Evolutionary conservation across 129 eudicot genomes (phyloP), one percentile per base, ranked within the genome.

Genomic region (Artemisia tridentata): DNA sequence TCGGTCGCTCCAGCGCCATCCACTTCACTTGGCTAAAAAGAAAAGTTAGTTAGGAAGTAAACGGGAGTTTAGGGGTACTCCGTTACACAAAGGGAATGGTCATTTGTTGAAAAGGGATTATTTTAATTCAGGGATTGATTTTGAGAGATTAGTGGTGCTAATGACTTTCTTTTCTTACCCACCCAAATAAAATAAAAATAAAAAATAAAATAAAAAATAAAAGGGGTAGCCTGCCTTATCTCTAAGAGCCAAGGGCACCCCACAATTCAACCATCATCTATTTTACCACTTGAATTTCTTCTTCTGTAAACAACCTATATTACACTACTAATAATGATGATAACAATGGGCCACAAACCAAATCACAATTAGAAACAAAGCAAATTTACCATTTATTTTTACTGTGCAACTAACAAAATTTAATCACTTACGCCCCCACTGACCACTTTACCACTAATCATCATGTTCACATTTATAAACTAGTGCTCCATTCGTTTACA

Each of bases 1-100:
- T 84, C 80, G 79, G 63, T 63, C 80, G 92, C 80, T 86, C 88
- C 3, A 84, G 67, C 72, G 84, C 84, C 91, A 86, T 86, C 52
- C 27, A 58, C 73, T 17, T 65, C 69, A 71, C 76, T 29, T 29
- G 34, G 34, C 34, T 38, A 38, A 38, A 38, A 0, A 38, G 45
- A 38, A 38, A 7, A 38, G 45, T 38, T 38, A 38, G 45, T 38
- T 8, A 38, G 9, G 11, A 38, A 38, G 45, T 7, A 1, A 21
- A 85, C 90, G 79, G 76, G 76, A 82, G 90, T 81, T 68, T 72
- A 47, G 34, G 45, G 45, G 45, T 38, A 38, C 45, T 38, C 45
- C 45, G 45, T 38, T 38, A 8, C 45, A 7, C 45, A 38, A 38
- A 38, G 45, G 63, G 57, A 59, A 20, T 52, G 59, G 59, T 68